phyloP scores from a whole-genome alignment of 106 monocot species.

The Phalaenopsis equestris region DNA sequence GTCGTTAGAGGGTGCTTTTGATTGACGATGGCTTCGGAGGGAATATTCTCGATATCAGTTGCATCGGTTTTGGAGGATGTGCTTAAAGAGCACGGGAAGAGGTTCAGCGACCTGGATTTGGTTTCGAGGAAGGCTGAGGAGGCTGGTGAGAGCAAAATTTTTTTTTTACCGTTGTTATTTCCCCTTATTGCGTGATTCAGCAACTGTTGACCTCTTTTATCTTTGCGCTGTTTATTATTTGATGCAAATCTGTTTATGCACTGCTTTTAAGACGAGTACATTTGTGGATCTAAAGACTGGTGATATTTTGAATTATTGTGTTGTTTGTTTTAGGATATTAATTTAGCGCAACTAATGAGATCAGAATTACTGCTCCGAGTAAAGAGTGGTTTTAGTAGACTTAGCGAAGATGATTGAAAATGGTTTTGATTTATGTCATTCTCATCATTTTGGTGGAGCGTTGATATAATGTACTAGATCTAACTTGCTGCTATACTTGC shows the following conservation, averaged over 20 bases:
- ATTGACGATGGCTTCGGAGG: slow-evolving; percentile 31
- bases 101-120: slow-evolving; percentile 62
- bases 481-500: not conserved
- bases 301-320: not conserved
- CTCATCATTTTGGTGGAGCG: not conserved
- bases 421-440: not conserved
- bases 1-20: not conserved
- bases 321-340: not conserved
- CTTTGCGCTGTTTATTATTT: not conserved
- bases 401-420: not conserved
- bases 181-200: not conserved
- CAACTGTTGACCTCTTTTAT: not conserved
- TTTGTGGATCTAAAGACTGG: not conserved
- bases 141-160: slow-evolving; percentile 34
- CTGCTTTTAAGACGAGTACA: not conserved
- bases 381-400: not conserved
- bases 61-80: slow-evolving; percentile 76
- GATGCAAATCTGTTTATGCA: not conserved
- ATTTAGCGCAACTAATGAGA: not conserved
- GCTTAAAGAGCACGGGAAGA: slow-evolving; percentile 63
- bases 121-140: slow-evolving; percentile 86
- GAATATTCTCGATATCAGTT: slow-evolving; percentile 43
- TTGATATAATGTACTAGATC: not conserved
- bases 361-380: not conserved
- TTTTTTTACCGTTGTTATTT: not conserved